phyloP scores from a whole-genome alignment of 2,329 filamentous ascomycete species.

The Aspergillus clavatus region DNA sequence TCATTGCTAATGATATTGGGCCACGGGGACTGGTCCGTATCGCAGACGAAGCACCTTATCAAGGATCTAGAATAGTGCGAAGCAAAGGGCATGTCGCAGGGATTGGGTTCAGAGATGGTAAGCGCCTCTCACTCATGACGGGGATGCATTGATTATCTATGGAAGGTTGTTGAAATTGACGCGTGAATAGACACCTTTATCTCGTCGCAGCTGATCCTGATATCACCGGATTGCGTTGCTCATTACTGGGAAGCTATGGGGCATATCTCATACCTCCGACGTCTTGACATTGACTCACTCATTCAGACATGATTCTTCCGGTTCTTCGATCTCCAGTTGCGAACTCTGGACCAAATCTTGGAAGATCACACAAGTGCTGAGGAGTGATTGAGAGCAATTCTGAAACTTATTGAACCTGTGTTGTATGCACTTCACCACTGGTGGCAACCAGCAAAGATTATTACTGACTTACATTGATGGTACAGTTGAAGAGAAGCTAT shows the following conservation, averaged over 20 bases:
- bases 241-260: constrained; percentile 69
- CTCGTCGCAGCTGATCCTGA: constrained; percentile 68
- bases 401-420: no score
- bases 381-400: no score
- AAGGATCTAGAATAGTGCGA: constrained; percentile 67
- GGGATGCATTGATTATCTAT: neutral
- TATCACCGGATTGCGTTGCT: constrained; percentile 71
- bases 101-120: constrained; percentile 67
- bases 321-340: no score
- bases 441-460: no score
- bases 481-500: no score
- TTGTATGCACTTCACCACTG: no score
- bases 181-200: constrained; percentile 52
- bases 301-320: constrained; percentile 24
- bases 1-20: constrained; percentile 73
- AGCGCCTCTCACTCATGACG: constrained; percentile 32
- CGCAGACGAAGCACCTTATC: constrained; percentile 63
- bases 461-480: no score
- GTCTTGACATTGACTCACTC: constrained; percentile 40
- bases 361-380: no score
- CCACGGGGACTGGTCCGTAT: constrained; percentile 58
- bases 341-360: no score
- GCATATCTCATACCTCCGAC: constrained; percentile 43
- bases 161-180: constrained; percentile 6
- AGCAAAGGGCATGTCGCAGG: constrained; percentile 74